Conservation (phyloP, 495 filamentous ascomycete genomes). For the Penicillium cinerascens region DNA sequence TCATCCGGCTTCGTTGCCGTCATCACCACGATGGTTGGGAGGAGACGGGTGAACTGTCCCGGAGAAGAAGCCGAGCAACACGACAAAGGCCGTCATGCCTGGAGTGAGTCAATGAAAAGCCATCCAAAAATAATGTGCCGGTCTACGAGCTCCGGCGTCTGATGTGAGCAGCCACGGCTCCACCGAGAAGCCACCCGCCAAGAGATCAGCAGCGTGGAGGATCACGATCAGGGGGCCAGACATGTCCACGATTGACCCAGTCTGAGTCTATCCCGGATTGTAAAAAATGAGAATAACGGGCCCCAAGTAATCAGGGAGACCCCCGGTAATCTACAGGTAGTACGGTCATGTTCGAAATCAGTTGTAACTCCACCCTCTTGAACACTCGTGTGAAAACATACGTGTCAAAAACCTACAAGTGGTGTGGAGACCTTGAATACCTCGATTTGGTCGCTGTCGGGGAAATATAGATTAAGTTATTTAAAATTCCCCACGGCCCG, state of each 20-base stretch:
- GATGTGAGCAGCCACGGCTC: constrained; percentile 23
- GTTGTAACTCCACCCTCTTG: too few relatives aligned
- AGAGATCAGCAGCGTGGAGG: constrained; percentile 25
- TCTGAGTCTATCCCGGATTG: constrained; percentile 16
- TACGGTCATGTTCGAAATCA: background rate
- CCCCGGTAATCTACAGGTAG: too few relatives aligned
- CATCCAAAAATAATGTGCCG: constrained; percentile 31
- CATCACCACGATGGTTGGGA: constrained; percentile 19
- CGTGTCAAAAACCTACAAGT: too few relatives aligned
- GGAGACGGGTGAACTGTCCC: constrained; percentile 53
- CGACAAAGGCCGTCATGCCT: constrained; percentile 50
- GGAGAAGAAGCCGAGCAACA: constrained; percentile 55
- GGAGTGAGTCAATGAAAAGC: constrained; percentile 44
- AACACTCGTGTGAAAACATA: too few relatives aligned
- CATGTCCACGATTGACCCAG: constrained; percentile 10
- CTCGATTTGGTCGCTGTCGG: too few relatives aligned
- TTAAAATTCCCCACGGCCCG: too few relatives aligned
- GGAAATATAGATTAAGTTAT: too few relatives aligned
- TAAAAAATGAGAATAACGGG: constrained; percentile 23
- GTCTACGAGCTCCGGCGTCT: constrained; percentile 43
- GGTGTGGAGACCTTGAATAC: too few relatives aligned
- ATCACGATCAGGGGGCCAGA: constrained; percentile 24
- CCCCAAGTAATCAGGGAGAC: constrained; percentile 18
- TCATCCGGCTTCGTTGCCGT: constrained; percentile 26
- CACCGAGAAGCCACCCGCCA: constrained; percentile 22